Conservation (phyloP, 495 filamentous ascomycete species). For the Rusavskia elegans region DNA sequence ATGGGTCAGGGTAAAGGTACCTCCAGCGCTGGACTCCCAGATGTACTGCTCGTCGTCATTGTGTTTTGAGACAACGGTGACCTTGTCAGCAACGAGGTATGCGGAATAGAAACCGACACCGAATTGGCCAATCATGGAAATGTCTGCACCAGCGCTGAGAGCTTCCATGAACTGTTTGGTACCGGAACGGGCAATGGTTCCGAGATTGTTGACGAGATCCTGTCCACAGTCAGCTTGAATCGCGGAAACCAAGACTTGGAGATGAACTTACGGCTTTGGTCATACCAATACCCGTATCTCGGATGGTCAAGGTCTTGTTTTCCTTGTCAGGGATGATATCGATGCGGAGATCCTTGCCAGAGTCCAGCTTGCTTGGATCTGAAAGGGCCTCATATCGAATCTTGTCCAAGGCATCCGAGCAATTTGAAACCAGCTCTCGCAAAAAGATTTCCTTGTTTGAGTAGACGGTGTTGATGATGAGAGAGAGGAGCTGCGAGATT, state of each 20-base stretch:
- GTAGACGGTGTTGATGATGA: conserved; percentile 99
- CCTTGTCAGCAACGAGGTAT: conserved; percentile 94
- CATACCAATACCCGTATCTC: conserved; percentile 98
- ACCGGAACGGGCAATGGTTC: conserved; percentile 95
- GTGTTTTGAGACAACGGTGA: conserved; percentile 92
- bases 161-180: conserved; percentile 99
- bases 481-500: conserved; percentile 97
- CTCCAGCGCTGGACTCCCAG: conserved; percentile 96
- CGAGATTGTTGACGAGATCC: conserved; percentile 99
- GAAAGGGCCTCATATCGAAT: conserved; percentile 97
- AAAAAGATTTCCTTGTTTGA: conserved; percentile 99
- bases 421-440: conserved; percentile 93
- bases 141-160: conserved; percentile 92
- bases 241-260: not conserved
- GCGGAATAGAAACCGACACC: conserved; percentile 99
- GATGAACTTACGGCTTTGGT: conserved; percentile 86
- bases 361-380: conserved; percentile 90
- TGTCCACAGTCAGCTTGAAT: conserved; percentile 15
- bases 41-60: conserved; percentile 99
- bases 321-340: conserved; percentile 96
- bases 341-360: conserved; percentile 91
- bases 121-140: conserved; percentile 99
- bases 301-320: conserved; percentile 91
- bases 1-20: conserved; percentile 84
- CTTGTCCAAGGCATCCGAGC: conserved; percentile 98